Base-by-base conservation (phyloP, 257 asterid species). In the Anisodus acutangulus region DNA sequence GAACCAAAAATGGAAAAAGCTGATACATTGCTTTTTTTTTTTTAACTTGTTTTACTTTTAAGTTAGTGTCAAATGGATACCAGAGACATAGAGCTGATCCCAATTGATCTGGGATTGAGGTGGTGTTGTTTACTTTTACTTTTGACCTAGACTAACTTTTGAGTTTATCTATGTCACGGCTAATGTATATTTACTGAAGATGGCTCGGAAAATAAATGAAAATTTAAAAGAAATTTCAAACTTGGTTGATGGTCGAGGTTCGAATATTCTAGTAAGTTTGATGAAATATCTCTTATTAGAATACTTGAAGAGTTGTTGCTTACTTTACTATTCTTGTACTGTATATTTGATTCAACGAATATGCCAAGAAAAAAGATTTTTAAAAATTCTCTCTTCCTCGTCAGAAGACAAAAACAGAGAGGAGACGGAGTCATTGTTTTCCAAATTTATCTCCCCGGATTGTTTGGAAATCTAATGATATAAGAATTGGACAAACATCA, bases 141-240 rank as follows among this genome's bases (percentile, higher is more conserved):
- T 26, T 78, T 57, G 64, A 78, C 82, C 49, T 78, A 53, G 82
- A 53, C 41, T 78, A 53, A 78, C 82, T 8, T 7, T 66, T 22
- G 12, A 31, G 49, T 78, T 74, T 53, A 53, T 78, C 82, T 76
- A 78, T 49, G 81, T 74, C 62, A 11, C 82, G 64, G 64, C 47
- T 51, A 51, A 51, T 78, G 82, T 78, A 74, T 78, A 53, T 53
- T 51, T 53, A 26, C 64, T 3, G 49, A 26, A 22, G 82, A 78
- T 64, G 81, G 64, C 19, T 26, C 11, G 19, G 19, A 16, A 22
- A 63, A 63, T 10, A 22, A 63, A 63, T 63, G 41, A 13, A 74
- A 39, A 49, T 11, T 47, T 19, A 22, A 41, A 11, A 47, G 43
- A 49, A 74, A 10, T 10, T 47, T 3, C 60, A 10, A 74, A 49